A percentile compares a stretch with the other conserved stretches of the same genome.
Evolutionary conservation across 2,329 filamentous ascomycete species (phyloP).

Genomic region (Hypoxylon sp.): DNA sequence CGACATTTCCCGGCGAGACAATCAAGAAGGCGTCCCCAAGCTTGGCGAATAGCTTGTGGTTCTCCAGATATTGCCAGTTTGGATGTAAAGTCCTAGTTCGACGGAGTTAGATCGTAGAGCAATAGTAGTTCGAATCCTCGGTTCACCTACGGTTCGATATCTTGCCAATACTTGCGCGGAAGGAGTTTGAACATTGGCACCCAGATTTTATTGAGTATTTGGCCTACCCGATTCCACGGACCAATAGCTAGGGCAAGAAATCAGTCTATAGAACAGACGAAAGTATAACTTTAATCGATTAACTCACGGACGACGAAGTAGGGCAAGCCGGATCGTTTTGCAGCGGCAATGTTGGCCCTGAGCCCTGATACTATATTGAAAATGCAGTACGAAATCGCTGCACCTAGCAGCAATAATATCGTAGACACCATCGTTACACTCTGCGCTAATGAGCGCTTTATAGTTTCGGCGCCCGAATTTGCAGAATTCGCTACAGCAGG

Average conservation of each 20-base stretch:
- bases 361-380: slow-evolving; percentile 56
- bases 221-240: slow-evolving; percentile 68
- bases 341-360: slow-evolving; percentile 63
- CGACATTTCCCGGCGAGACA: slow-evolving; percentile 69
- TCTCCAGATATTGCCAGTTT: slow-evolving; percentile 71
- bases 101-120: slow-evolving; percentile 48
- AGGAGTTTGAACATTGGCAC: slow-evolving; percentile 69
- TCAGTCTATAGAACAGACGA: slow-evolving; percentile 29
- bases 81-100: slow-evolving; percentile 64
- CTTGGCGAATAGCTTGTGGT: slow-evolving; percentile 70
- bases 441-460: slow-evolving; percentile 3
- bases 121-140: background rate
- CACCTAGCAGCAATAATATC: slow-evolving; percentile 55
- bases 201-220: slow-evolving; percentile 68
- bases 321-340: slow-evolving; percentile 66
- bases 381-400: slow-evolving; percentile 55
- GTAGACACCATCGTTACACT: slow-evolving; percentile 56
- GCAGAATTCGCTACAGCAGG: slow-evolving; percentile 5
- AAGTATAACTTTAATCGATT: background rate
- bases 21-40: slow-evolving; percentile 75
- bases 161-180: slow-evolving; percentile 68
- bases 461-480: background rate
- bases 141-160: slow-evolving; percentile 71
- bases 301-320: slow-evolving; percentile 69
- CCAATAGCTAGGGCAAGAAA: slow-evolving; percentile 58